Percentiles rank a stretch among this genome's conserved stretches.
Conservation (phyloP, 805 yeast species). For the Debaryomyces tyrocola region DNA sequence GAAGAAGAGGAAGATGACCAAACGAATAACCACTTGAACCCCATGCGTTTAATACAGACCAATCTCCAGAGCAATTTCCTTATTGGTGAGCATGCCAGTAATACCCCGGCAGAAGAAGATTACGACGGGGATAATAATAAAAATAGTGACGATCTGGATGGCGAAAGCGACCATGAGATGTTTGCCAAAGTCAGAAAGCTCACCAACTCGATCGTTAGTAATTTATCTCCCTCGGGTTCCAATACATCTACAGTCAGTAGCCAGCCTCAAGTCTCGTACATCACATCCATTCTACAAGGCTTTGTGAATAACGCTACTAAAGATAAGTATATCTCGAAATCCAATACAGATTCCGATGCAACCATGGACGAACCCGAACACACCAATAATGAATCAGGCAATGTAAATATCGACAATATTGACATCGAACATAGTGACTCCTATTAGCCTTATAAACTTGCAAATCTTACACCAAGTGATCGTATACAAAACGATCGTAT, state of each 20-base stretch:
- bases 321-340: background rate
- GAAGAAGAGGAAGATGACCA: constrained; percentile 3
- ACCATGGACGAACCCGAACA: too few relatives aligned
- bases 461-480: too few relatives aligned
- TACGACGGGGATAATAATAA: constrained; percentile 15
- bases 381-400: too few relatives aligned
- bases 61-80: constrained; percentile 37
- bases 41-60: constrained; percentile 27
- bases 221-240: constrained; percentile 2
- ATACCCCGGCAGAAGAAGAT: constrained; percentile 24
- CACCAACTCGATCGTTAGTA: constrained; percentile 13
- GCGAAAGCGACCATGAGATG: constrained; percentile 23
- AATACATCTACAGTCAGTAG: background rate
- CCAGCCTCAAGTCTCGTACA: constrained; percentile 30
- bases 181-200: constrained; percentile 28
- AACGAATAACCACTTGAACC: background rate
- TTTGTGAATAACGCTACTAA: constrained; percentile 31
- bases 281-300: constrained; percentile 36
- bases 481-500: too few relatives aligned
- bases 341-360: too few relatives aligned
- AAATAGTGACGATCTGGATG: constrained; percentile 13
- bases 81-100: constrained; percentile 30
- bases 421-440: too few relatives aligned
- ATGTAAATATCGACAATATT: too few relatives aligned
- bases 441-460: too few relatives aligned